These are phyloP conservation scores for Halteria grandinella DNA, from an alignment of 73 alveolate species.

Conservation along the genomic window DNA sequence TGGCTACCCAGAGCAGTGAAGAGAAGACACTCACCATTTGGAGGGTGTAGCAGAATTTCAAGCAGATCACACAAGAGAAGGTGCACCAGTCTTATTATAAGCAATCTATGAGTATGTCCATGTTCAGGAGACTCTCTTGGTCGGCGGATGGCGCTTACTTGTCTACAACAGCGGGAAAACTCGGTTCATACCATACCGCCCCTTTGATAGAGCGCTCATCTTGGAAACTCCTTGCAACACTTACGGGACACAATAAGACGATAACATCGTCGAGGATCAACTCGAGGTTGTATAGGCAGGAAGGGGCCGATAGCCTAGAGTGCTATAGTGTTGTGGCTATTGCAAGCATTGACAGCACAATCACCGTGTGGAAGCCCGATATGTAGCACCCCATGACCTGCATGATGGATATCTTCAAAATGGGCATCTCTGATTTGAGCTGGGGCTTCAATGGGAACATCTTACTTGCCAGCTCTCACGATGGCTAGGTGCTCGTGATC, in stretches of 20 bases:
- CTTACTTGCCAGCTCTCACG: constrained; percentile 64
- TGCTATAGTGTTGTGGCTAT: constrained; percentile 57
- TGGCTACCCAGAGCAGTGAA: constrained; percentile 63
- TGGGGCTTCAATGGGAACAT: constrained; percentile 72
- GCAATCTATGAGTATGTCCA: constrained; percentile 9
- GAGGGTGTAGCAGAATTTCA: constrained; percentile 58
- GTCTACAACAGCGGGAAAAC: constrained; percentile 54
- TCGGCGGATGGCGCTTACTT: constrained; percentile 65
- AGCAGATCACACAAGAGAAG: constrained; percentile 40
- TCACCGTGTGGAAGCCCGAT: constrained; percentile 68
- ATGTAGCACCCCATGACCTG: constrained; percentile 47
- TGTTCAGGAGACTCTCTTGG: constrained; percentile 66
- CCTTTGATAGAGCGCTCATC: constrained; percentile 58
- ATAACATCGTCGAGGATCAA: constrained; percentile 45
- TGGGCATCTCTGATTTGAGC: constrained; percentile 72
- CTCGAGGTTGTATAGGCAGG: constrained; percentile 47
- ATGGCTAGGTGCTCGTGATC: constrained; percentile 52
- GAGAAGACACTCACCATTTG: constrained; percentile 61
- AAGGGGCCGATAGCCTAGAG: not conserved
- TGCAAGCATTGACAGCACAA: constrained; percentile 64
- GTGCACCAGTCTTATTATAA: constrained; percentile 32
- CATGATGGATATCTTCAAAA: constrained; percentile 35
- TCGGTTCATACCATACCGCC: constrained; percentile 31
- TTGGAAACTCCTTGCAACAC: constrained; percentile 56
- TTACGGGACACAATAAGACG: constrained; percentile 58